Conservation (phyloP, 805 yeast genomes). For the Suhomyces vadensis region DNA sequence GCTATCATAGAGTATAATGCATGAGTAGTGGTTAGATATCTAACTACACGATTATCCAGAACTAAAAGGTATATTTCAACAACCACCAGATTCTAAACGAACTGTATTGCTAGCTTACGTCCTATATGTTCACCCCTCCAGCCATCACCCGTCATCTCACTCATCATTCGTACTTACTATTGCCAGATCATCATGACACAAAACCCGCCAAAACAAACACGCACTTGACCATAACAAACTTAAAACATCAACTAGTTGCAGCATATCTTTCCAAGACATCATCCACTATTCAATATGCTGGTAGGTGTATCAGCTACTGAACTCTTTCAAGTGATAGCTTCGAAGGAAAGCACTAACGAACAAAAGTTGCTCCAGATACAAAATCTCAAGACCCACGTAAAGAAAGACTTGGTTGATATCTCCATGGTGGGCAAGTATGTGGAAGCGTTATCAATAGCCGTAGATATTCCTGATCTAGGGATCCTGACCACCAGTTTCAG, state of each 20-base stretch:
- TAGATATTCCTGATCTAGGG: slow-evolving; percentile 37
- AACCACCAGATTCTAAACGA: no score
- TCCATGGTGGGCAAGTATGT: slow-evolving; percentile 50
- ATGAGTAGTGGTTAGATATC: no score
- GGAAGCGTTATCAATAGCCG: slow-evolving; percentile 49
- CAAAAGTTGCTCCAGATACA: slow-evolving; percentile 21
- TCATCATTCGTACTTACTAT: not conserved
- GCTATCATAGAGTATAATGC: no score
- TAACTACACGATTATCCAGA: no score
- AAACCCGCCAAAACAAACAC: not conserved
- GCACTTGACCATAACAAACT: not conserved
- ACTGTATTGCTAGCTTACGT: no score
- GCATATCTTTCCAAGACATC: no score
- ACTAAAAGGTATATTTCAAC: no score
- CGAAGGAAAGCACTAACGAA: slow-evolving; percentile 14
- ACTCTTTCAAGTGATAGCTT: slow-evolving; percentile 19
- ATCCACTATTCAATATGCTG: slow-evolving; percentile 1
- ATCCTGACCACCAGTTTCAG: slow-evolving; percentile 48
- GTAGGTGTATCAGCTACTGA: slow-evolving; percentile 5
- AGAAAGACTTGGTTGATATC: slow-evolving; percentile 55
- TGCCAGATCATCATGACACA: not conserved
- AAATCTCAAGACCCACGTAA: slow-evolving; percentile 53
- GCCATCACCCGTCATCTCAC: not conserved
- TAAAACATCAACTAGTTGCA: not conserved
- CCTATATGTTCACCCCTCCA: no score